Evolutionary conservation across 2,329 filamentous ascomycete species (phyloP).

Genomic region (Purpureocillium takamizusanense): DNA sequence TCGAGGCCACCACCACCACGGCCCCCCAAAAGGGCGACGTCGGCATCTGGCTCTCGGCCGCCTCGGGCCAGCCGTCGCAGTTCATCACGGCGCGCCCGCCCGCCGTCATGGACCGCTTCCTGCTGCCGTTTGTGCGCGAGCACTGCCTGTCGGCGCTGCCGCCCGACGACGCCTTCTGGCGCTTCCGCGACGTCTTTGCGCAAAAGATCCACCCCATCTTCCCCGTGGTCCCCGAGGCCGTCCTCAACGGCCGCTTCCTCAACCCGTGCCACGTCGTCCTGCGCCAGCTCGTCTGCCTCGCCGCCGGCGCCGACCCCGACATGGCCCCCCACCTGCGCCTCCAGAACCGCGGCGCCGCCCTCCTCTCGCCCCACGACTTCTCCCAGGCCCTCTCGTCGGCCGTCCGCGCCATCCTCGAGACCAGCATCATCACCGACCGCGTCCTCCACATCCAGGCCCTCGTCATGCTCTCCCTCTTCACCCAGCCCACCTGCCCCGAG

Average conservation of each 20-base stretch:
- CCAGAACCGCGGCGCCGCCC: conserved; percentile 23
- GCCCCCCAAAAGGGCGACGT: conserved; percentile 40
- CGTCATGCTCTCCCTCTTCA: conserved; percentile 47
- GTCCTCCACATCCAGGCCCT: conserved; percentile 45
- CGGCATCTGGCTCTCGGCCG: conserved; percentile 43
- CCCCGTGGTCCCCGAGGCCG: conserved; percentile 35
- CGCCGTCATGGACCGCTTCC: conserved; percentile 28
- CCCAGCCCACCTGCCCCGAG: conserved; percentile 43
- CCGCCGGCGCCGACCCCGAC: conserved; percentile 40
- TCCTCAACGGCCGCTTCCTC: conserved; percentile 19
- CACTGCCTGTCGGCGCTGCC: conserved; percentile 40
- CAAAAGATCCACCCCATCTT: conserved; percentile 47
- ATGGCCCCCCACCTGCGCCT: conserved; percentile 36
- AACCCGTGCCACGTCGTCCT: conserved; percentile 33
- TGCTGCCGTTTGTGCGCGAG: conserved; percentile 32
- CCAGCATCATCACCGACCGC: conserved; percentile 44
- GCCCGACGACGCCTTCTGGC: conserved; percentile 33
- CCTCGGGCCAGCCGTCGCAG: conserved; percentile 21
- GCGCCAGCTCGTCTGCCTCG: conserved; percentile 45
- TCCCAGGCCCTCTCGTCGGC: conserved; percentile 38
- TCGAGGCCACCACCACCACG: conserved; percentile 37
- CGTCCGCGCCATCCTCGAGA: conserved; percentile 39
- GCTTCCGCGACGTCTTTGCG: conserved; percentile 36
- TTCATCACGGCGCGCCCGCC: conserved; percentile 28
- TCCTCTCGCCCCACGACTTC: conserved; percentile 37